Conservation (phyloP, 495 filamentous ascomycete species). For the Daldinia bambusicola region DNA sequence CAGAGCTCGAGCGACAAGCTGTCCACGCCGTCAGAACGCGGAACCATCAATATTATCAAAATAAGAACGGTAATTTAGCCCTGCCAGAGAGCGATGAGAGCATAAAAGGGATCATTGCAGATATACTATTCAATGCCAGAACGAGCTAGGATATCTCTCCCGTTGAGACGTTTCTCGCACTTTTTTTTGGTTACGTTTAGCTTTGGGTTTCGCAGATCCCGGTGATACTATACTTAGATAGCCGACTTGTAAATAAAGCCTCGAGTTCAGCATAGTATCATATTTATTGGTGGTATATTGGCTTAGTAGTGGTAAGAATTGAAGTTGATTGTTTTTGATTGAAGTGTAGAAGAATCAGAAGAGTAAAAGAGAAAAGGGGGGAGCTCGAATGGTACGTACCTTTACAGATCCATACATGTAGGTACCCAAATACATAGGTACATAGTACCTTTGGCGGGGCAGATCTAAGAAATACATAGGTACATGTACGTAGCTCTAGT, state of each 20-base stretch:
- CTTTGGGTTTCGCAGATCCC: too few relatives aligned
- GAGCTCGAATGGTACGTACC: not conserved
- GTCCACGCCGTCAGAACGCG: not conserved
- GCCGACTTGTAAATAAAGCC: too few relatives aligned
- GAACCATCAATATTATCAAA: not conserved
- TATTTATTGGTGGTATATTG: too few relatives aligned
- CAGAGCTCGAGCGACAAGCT: not conserved
- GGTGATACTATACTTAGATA: too few relatives aligned
- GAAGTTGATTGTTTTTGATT: too few relatives aligned
- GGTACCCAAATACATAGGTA: too few relatives aligned
- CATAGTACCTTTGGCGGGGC: not conserved
- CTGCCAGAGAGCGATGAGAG: not conserved
- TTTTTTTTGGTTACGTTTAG: not conserved
- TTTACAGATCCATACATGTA: not conserved
- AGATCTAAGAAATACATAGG: not conserved
- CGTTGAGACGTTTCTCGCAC: not conserved
- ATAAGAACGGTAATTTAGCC: not conserved
- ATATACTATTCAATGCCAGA: slow-evolving; percentile 1
- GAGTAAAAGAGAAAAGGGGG: not conserved
- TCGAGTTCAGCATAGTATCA: too few relatives aligned
- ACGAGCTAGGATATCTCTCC: not conserved
- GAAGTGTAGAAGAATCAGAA: too few relatives aligned
- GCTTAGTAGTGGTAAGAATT: too few relatives aligned
- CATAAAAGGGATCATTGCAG: not conserved
- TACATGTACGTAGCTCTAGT: not conserved